These are phyloP conservation scores for Boletus rufocinnamomeus DNA, from an alignment of 768 basidiomycete genomes.

Conservation along the genomic window DNA sequence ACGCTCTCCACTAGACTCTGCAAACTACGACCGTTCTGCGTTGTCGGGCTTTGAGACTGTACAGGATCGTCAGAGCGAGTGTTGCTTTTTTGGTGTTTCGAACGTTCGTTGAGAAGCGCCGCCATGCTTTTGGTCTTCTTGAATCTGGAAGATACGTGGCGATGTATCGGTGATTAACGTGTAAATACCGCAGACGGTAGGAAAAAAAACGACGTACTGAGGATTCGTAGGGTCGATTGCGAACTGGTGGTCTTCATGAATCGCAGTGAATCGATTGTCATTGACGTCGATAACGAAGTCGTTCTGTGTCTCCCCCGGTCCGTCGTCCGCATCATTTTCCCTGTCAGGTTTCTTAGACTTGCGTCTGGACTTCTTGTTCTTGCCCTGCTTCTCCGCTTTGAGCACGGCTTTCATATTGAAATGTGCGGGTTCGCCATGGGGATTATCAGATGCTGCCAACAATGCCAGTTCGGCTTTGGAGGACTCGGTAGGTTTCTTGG, in stretches of 20 bases:
- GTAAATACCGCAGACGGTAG: not conserved
- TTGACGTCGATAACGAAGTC: conserved; percentile 82
- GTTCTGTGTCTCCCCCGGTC: conserved; percentile 69
- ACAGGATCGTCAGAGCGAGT: not conserved
- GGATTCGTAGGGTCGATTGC: conserved; percentile 97
- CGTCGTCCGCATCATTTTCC: conserved; percentile 41
- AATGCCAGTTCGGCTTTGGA: conserved; percentile 63
- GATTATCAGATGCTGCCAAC: conserved; percentile 57
- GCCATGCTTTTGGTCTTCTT: conserved; percentile 92
- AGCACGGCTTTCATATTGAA: conserved; percentile 91
- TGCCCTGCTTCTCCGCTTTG: conserved; percentile 75
- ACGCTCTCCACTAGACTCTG: conserved; percentile 80
- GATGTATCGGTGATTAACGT: not conserved
- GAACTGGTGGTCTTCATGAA: conserved; percentile 89
- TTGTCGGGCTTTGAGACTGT: not conserved
- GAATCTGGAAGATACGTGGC: conserved; percentile 53
- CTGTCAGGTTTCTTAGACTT: conserved; percentile 18
- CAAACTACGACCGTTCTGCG: conserved; percentile 41
- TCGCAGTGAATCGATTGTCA: conserved; percentile 83
- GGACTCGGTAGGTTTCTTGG: conserved; percentile 22
- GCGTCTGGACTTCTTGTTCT: conserved; percentile 44
- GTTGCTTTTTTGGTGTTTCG: conserved; percentile 54
- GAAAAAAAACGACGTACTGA: conserved; percentile 57
- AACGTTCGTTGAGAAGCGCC: conserved; percentile 81
- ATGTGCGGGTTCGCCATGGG: conserved; percentile 62